Conservation (phyloP, 139 green algal genomes). For the Chlamydomonas sphaeroides region DNA sequence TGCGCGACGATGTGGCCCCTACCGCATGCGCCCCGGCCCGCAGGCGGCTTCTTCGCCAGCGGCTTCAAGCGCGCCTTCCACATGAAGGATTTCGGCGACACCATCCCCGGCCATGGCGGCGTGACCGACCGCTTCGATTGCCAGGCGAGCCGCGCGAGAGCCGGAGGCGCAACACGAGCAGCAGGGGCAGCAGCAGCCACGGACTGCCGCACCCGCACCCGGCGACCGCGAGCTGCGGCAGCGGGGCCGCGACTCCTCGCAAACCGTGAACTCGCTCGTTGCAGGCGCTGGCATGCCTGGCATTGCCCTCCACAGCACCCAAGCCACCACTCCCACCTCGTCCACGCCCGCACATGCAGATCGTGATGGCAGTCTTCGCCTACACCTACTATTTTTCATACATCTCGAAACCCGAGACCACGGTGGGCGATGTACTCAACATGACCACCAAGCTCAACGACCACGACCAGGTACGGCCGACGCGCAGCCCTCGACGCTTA, state of each 20-base stretch:
- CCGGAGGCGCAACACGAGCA: too few relatives aligned
- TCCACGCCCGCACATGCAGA: slow-evolving; percentile 58
- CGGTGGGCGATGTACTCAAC: slow-evolving; percentile 69
- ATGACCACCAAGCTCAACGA: slow-evolving; percentile 43
- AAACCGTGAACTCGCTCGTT: too few relatives aligned
- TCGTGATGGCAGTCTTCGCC: slow-evolving; percentile 96
- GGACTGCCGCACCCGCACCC: too few relatives aligned
- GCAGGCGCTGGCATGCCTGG: too few relatives aligned
- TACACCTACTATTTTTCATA: slow-evolving; percentile 96
- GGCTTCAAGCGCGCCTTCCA: slow-evolving; percentile 99
- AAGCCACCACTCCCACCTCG: too few relatives aligned
- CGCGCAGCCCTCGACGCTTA: too few relatives aligned
- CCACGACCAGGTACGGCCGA: slow-evolving; percentile 19
- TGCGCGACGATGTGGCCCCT: too few relatives aligned
- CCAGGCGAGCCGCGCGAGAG: slow-evolving; percentile 83
- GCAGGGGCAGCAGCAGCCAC: too few relatives aligned
- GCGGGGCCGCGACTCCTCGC: too few relatives aligned
- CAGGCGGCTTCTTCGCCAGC: slow-evolving; percentile 95
- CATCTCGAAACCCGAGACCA: slow-evolving; percentile 56
- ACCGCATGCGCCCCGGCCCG: too few relatives aligned
- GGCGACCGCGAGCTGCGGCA: too few relatives aligned
- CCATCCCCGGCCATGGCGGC: slow-evolving; percentile 97
- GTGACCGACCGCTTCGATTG: slow-evolving; percentile 99
- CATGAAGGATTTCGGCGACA: slow-evolving; percentile 99
- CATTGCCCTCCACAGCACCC: too few relatives aligned